Conservation (phyloP, 257 asterid species). For the Euphrasia confusa region DNA sequence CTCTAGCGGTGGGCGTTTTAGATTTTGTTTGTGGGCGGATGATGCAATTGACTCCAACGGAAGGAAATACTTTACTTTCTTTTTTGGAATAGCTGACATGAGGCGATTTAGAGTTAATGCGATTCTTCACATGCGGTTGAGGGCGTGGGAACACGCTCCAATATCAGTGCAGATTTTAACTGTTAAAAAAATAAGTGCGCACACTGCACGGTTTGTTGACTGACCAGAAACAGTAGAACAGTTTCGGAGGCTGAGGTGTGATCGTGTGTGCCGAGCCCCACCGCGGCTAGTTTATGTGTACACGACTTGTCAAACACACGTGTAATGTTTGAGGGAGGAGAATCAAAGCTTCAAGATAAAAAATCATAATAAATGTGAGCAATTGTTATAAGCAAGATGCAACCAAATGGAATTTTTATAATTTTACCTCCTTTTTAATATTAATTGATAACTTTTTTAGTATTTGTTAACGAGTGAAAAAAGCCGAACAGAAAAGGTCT, state of each 20-base stretch:
- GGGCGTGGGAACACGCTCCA: conserved; percentile 24
- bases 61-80: background rate
- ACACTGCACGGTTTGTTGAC: background rate
- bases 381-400: too few species aligned
- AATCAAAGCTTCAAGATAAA: too few species aligned
- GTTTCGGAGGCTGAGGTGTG: conserved; percentile 32
- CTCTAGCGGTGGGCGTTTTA: conserved; percentile 32
- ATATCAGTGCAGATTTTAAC: conserved; percentile 5
- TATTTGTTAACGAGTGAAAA: too few species aligned
- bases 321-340: conserved; percentile 15
- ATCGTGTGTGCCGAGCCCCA: conserved; percentile 31
- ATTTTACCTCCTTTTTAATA: too few species aligned
- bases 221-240: background rate
- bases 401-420: too few species aligned
- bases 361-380: too few species aligned
- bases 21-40: conserved; percentile 34
- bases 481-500: too few species aligned
- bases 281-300: conserved; percentile 28
- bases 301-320: conserved; percentile 26
- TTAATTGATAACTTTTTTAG: too few species aligned
- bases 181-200: background rate
- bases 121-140: conserved; percentile 27
- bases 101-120: conserved; percentile 1
- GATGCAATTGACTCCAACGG: conserved; percentile 27
- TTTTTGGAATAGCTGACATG: conserved; percentile 21